Evolutionary conservation across 2,329 filamentous ascomycete genomes (phyloP).

Genomic region (Helminthosporium solani): DNA sequence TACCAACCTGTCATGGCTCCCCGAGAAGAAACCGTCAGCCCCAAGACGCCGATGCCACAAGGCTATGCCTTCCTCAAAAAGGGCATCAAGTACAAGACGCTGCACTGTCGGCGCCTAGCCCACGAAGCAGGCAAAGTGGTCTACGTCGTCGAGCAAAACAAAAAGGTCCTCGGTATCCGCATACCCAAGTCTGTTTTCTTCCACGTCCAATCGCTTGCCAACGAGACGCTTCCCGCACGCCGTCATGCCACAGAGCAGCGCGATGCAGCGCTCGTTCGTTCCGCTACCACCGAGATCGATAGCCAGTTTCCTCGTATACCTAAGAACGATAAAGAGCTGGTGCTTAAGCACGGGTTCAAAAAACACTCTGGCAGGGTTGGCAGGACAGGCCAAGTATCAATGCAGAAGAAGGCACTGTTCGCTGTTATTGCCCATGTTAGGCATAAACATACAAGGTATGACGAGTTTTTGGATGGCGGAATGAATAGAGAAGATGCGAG

Average conservation of each 20-base stretch:
- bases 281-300: constrained; percentile 36
- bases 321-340: constrained; percentile 25
- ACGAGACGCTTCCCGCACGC: constrained; percentile 44
- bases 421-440: constrained; percentile 54
- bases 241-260: constrained; percentile 41
- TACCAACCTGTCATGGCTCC: constrained; percentile 7
- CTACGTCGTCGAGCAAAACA: constrained; percentile 32
- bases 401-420: constrained; percentile 46
- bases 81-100: constrained; percentile 36
- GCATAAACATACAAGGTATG: constrained; percentile 53
- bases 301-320: constrained; percentile 48
- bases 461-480: constrained; percentile 37
- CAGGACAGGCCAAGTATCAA: constrained; percentile 42
- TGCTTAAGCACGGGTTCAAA: constrained; percentile 47
- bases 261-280: constrained; percentile 21
- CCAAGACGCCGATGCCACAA: constrained; percentile 24
- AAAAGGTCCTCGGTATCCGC: constrained; percentile 44
- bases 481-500: constrained; percentile 23
- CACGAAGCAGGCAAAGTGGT: constrained; percentile 27
- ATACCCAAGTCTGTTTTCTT: constrained; percentile 44
- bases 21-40: constrained; percentile 24
- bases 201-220: constrained; percentile 42
- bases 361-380: constrained; percentile 54
- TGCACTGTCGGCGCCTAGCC: constrained; percentile 36
- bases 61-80: constrained; percentile 39